Percentiles rank a stretch among this genome's conserved stretches.
phyloP scores from a whole-genome alignment of 192 early-diverging fungal species.

The Entophlyctis luteolus region DNA sequence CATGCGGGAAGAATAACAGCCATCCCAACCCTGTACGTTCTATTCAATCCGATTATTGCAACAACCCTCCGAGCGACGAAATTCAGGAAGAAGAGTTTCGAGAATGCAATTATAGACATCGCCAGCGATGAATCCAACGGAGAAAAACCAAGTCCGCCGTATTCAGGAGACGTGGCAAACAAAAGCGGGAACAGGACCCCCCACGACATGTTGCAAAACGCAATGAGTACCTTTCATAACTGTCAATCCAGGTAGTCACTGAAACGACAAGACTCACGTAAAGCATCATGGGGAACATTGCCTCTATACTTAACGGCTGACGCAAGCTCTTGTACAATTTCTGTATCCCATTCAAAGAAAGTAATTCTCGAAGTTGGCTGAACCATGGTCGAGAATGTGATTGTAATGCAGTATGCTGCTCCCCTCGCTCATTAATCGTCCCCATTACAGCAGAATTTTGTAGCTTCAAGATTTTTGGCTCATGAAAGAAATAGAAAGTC shows the following conservation, averaged over 20 bases:
- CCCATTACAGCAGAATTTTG: not conserved
- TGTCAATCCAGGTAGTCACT: not conserved
- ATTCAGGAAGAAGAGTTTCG: conserved; percentile 39
- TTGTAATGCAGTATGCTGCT: not conserved
- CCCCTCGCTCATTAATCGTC: not conserved
- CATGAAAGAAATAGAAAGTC: not conserved
- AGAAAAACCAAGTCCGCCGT: conserved; percentile 32
- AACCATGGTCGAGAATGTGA: too few relatives aligned
- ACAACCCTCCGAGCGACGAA: conserved; percentile 24
- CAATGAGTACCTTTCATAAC: conserved; percentile 28
- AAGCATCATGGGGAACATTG: conserved; percentile 27
- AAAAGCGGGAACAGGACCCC: conserved; percentile 38
- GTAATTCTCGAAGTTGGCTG: not conserved
- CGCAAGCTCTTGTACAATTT: not conserved
- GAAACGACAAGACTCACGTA: conserved; percentile 9
- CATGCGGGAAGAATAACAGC: conserved; percentile 18
- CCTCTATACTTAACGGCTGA: conserved; percentile 3
- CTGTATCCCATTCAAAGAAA: not conserved
- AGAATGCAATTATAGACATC: conserved; percentile 28
- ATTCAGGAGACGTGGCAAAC: conserved; percentile 26
- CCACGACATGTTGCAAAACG: conserved; percentile 41
- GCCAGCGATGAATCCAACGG: conserved; percentile 19
- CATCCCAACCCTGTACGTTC: conserved; percentile 26
- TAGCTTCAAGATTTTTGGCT: conserved; percentile 1
- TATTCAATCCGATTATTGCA: conserved; percentile 3